Base-by-base conservation (phyloP, 805 yeast genomes). In the Metschnikowia proteae region DNA sequence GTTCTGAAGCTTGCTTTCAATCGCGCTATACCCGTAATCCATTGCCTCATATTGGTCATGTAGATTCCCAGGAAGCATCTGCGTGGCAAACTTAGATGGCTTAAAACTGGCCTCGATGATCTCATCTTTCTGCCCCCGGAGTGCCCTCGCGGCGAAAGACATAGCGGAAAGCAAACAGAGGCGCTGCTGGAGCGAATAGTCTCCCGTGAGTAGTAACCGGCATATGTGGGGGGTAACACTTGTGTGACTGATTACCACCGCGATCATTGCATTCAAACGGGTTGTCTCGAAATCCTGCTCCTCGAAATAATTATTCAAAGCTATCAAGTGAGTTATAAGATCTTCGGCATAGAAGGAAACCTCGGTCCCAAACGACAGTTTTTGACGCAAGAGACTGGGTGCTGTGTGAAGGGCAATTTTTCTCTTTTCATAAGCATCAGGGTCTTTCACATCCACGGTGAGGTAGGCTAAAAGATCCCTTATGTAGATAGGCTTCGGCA, bases 181-280 rank as follows among this genome's bases (percentile, higher is more conserved):
- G 42, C 98, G 66, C 51, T 84, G 91, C 52, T 86, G 94, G 17
- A 94, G 63, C 0, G 96, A 88, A 52, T 85, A 81, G 59, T 92
- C 99, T 0, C 91, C 90, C 0, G 76, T 72, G 32, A 80, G 68
- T 13, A 90, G 67, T 13, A 83, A 62, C 27, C 70, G 60, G 36
- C 79, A 64, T 0, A 83, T 60, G 27, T 75, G 71, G 1, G 68
- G 60, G 0, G 88, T 81, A 2, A 71, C 57, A 2, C 48, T 46
- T 3, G 75, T 70, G 42, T 73, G 73, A 0, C 82, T 70, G 0
- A 78, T 82, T 13, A 87, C 68, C 1, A 88, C 71, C 1, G 94
- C 81, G 5, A 84, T 79, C 61, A 90, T 58, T 10, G 84, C 73
- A 38, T 81, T 78, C n/a, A 89, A 70, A 47, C 81, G 77, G 70